Evolutionary conservation across 176 grass and related monocot species (phyloP).

Genomic region (Eleusine indica): DNA sequence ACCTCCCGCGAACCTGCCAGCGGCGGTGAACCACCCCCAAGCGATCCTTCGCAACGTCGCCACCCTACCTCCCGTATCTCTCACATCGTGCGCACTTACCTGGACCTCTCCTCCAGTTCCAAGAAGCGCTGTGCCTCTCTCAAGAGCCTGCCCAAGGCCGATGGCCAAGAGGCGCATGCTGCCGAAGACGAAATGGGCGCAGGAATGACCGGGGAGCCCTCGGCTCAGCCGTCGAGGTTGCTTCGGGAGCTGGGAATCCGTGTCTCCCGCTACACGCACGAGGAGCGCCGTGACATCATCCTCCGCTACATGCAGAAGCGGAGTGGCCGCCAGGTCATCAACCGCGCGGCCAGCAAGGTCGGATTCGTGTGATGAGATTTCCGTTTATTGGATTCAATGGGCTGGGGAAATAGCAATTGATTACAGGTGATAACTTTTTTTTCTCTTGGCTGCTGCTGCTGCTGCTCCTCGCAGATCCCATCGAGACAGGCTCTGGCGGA

Average conservation of each 20-base stretch:
- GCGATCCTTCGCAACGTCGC: neutral
- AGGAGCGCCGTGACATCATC: conserved; percentile 96
- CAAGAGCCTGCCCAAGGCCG: conserved; percentile 41
- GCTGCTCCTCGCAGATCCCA: conserved; percentile 56
- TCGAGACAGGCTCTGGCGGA: conserved; percentile 85
- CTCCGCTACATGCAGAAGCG: conserved; percentile 97
- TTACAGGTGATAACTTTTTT: conserved; percentile 5
- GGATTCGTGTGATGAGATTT: conserved; percentile 11
- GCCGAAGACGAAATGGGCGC: neutral
- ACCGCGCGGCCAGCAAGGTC: conserved; percentile 73
- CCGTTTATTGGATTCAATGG: neutral
- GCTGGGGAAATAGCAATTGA: neutral
- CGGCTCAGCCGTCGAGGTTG: conserved; percentile 60
- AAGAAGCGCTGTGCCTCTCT: conserved; percentile 49
- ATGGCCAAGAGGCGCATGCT: conserved; percentile 10
- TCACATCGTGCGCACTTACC: conserved; percentile 59
- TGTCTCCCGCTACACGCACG: conserved; percentile 84
- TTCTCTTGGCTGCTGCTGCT: neutral
- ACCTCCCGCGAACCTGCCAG: conserved; percentile 13
- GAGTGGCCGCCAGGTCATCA: conserved; percentile 67
- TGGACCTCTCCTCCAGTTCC: conserved; percentile 41
- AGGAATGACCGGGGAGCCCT: neutral
- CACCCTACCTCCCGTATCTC: conserved; percentile 37
- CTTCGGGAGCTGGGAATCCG: conserved; percentile 83
- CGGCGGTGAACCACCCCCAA: conserved; percentile 6